Evolutionary conservation across 176 grass and related monocot species (phyloP).

Genomic region (Avena atlantica): DNA sequence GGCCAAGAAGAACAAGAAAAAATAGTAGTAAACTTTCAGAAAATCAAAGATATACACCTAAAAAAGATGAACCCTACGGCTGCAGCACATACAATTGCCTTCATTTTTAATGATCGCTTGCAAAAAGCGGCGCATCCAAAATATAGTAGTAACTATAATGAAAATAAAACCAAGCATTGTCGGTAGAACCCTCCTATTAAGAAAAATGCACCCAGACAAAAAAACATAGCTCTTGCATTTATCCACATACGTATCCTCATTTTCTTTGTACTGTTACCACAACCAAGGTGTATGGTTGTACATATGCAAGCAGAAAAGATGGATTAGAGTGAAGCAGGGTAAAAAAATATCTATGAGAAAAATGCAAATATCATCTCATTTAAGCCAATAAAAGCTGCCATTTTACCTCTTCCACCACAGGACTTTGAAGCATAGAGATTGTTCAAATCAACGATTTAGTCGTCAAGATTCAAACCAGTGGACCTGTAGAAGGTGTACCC

Average conservation of each 20-base stretch:
- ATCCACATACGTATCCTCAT: constrained; percentile 28
- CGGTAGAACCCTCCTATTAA: background rate
- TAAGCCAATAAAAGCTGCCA: too few relatives aligned
- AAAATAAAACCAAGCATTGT: constrained; percentile 22
- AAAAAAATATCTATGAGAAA: too few relatives aligned
- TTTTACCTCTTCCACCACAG: too few relatives aligned
- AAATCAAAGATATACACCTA: constrained; percentile 54
- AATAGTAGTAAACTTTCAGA: constrained; percentile 4
- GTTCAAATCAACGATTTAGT: too few relatives aligned
- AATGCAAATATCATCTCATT: too few relatives aligned
- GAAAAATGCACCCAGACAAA: background rate
- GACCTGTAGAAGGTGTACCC: too few relatives aligned
- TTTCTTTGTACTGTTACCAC: too few relatives aligned
- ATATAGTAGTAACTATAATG: constrained; percentile 30
- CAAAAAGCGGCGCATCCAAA: constrained; percentile 60
- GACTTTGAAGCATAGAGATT: too few relatives aligned
- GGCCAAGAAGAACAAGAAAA: constrained; percentile 10
- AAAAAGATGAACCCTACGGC: constrained; percentile 62
- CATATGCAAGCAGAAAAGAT: too few relatives aligned
- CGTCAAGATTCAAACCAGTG: too few relatives aligned
- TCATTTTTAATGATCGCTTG: constrained; percentile 58
- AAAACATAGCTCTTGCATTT: constrained; percentile 50
- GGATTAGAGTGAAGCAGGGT: too few relatives aligned
- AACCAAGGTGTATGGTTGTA: too few relatives aligned
- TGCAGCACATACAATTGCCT: constrained; percentile 65